Evolutionary conservation across 192 early-diverging fungal genomes (phyloP).

Genomic region (Cetraspora pellucida): DNA sequence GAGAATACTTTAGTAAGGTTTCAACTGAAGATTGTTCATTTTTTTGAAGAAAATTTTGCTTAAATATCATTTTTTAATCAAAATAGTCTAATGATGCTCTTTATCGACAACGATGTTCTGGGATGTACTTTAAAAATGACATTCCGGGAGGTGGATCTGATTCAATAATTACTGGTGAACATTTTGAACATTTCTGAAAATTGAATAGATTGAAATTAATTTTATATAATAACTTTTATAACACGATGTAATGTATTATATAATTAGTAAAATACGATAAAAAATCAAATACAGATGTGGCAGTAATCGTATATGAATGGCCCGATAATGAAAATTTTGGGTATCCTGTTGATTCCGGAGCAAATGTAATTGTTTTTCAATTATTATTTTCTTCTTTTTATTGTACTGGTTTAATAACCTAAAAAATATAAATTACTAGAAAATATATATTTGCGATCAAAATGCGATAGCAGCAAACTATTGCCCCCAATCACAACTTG

Average conservation of each 20-base stretch:
- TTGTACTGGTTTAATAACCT: background rate
- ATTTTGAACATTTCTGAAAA: too few species aligned
- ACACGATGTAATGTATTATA: background rate
- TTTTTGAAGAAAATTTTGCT: too few species aligned
- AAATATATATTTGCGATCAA: too few species aligned
- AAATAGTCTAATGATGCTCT: background rate
- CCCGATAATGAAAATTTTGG: constrained; percentile 46
- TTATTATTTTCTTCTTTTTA: background rate
- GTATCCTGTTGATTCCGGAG: background rate
- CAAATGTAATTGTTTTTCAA: background rate
- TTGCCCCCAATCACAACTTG: constrained; percentile 32
- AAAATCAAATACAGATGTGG: constrained; percentile 34
- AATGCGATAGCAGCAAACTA: too few species aligned
- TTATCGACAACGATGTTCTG: constrained; percentile 14
- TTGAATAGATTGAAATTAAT: too few species aligned
- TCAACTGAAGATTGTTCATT: too few species aligned
- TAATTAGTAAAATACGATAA: constrained; percentile 36
- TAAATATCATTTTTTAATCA: too few species aligned
- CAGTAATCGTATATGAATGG: constrained; percentile 44
- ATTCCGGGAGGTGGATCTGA: constrained; percentile 43
- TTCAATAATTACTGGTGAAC: constrained; percentile 44
- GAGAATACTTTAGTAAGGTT: too few species aligned
- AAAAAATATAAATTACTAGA: background rate
- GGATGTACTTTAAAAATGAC: constrained; percentile 35
- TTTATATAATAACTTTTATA: too few species aligned